Base-by-base conservation (phyloP, 495 filamentous ascomycete species). In the Halenospora varia region DNA sequence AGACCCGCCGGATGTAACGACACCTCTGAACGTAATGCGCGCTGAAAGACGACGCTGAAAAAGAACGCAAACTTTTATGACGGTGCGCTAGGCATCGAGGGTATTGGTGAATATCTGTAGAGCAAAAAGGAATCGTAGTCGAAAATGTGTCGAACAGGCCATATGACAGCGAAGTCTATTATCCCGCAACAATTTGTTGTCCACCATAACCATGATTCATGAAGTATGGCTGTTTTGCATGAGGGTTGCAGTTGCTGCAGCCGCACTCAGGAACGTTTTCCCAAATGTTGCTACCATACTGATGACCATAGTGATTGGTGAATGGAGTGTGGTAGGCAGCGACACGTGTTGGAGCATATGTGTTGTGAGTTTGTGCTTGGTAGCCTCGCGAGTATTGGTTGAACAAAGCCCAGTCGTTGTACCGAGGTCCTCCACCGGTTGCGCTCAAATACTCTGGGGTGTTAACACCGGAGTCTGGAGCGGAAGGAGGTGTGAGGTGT, bases 401-500 rank as follows among this genome's bases (percentile, higher is more conserved):
- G 57, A 55, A 65, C 25, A 60, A 3, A 24, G 55, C 51, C 66
- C 66, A 68, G 22, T 68, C 66, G 24, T 46, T 57, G 48, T 56
- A 62, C 40, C 57, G 63, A 44, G 57, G 58, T 11, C 57, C 66
- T 53, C 64, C 59, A 46, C 61, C 61, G 1, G 66, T 60, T 2
- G 62, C 63, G 18, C 50, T 63, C 56, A 68, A 20, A 22, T 66
- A 66, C 29, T 68, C 66, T 10, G 66, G 66, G 44, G 66, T 66
- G 25, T 57, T 56, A 29, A 64, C 17, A 46, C 51, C 63, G 11
- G 66, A 68, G 49, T 68, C 61, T 2, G 63, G 66, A 8, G 63
- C 63, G 4, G 66, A 66, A 19, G 66, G 66, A 56, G 66, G 66
- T 19, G 66, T 66, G 45, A 59, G 57, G 11, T 64, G 60, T 42